A percentile compares a stretch with the other conserved stretches of the same genome.
Conservation (phyloP, 2,329 filamentous ascomycete genomes). For the Helotiales sp. region DNA sequence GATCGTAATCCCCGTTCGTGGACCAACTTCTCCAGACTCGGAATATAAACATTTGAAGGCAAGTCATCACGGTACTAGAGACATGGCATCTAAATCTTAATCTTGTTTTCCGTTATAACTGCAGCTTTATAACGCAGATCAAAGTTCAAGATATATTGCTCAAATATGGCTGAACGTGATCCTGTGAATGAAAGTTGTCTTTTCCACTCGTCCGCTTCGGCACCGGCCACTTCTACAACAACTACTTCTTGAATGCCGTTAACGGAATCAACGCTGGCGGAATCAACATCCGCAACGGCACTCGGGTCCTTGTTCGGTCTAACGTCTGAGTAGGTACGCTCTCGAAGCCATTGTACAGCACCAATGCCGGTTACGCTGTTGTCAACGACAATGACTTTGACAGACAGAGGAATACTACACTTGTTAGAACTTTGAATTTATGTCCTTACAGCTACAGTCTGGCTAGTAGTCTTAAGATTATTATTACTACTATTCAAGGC, state of each 20-base stretch:
- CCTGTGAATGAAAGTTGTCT: no score
- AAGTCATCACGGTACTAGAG: no score
- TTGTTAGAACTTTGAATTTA: conserved; percentile 53
- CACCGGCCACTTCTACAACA: conserved; percentile 66
- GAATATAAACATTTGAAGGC: no score
- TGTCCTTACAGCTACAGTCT: conserved; percentile 60
- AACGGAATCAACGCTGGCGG: no score
- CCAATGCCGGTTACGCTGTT: conserved; percentile 51
- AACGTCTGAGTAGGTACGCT: conserved; percentile 54
- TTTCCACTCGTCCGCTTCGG: conserved; percentile 71
- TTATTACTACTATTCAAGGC: no score
- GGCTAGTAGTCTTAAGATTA: conserved; percentile 54
- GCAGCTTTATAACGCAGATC: no score
- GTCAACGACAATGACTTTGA: conserved; percentile 53
- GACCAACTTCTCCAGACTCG: no score
- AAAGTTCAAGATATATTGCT: no score
- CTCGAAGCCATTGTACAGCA: conserved; percentile 50
- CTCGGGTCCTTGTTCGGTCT: conserved; percentile 61
- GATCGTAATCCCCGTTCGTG: no score
- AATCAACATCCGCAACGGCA: conserved; percentile 61
- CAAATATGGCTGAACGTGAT: no score
- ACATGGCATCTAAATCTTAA: no score
- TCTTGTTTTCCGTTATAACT: no score
- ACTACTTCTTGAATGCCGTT: conserved; percentile 51
- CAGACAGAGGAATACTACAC: conserved; percentile 53